Percentiles rank a stretch among this genome's conserved stretches.
These are phyloP conservation scores for Veloboletus limbatus DNA, from an alignment of 1,284 basidiomycete genomes.

Conservation along the genomic window DNA sequence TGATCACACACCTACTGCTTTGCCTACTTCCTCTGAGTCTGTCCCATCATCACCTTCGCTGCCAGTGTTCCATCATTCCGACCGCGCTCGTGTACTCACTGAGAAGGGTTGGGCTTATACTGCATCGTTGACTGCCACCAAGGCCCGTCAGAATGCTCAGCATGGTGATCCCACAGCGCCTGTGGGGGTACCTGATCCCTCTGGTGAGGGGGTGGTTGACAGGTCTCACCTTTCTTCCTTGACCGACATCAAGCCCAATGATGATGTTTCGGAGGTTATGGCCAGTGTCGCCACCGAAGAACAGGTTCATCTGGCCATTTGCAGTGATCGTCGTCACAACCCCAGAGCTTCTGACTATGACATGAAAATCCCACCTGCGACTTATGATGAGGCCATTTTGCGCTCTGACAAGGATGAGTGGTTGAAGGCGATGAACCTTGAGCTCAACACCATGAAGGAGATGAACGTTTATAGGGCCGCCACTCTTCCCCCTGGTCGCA, in stretches of 20 bases:
- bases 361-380: not conserved
- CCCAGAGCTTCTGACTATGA: not conserved
- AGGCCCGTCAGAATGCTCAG: too few relatives aligned
- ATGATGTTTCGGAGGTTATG: not conserved
- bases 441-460: not conserved
- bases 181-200: not conserved
- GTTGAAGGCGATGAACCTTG: not conserved
- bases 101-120: too few relatives aligned
- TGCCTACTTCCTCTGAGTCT: too few relatives aligned
- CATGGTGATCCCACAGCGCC: too few relatives aligned
- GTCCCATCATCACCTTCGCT: too few relatives aligned
- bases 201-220: too few relatives aligned
- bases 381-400: constrained; percentile 1
- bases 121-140: too few relatives aligned
- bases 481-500: not conserved
- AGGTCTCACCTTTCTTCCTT: too few relatives aligned
- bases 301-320: not conserved
- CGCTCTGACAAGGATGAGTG: not conserved
- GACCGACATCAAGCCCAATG: too few relatives aligned
- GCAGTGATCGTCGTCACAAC: not conserved
- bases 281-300: not conserved
- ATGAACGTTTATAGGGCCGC: not conserved
- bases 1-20: too few relatives aligned
- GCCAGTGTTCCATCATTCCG: too few relatives aligned
- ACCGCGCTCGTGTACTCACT: too few relatives aligned